phyloP scores from a whole-genome alignment of 2,329 filamentous ascomycete genomes.

The Aspergillus sp. region DNA sequence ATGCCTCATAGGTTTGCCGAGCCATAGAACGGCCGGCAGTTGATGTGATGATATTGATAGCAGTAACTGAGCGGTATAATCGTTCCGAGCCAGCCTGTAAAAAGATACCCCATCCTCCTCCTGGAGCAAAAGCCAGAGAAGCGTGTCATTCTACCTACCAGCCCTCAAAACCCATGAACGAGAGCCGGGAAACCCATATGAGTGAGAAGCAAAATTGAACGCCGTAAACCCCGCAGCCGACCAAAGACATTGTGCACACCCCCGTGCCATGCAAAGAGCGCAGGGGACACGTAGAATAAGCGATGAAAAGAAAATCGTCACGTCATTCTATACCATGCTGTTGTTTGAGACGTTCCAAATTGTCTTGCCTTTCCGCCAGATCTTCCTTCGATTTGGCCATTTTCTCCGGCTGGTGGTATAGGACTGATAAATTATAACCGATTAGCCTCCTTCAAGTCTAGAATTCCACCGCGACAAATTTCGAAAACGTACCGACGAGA shows the following conservation, averaged over 20 bases:
- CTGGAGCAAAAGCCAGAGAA: constrained; percentile 15
- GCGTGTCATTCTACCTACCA: constrained; percentile 27
- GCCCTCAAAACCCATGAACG: constrained; percentile 28
- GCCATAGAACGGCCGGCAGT: constrained; percentile 19
- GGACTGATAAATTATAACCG: constrained; percentile 44
- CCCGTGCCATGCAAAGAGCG: constrained; percentile 25
- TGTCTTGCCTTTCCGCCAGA: constrained; percentile 88
- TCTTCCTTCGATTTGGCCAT: constrained; percentile 88
- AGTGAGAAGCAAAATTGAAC: constrained; percentile 29
- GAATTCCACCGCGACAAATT: background rate
- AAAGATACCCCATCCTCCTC: constrained; percentile 23
- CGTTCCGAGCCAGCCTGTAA: constrained; percentile 17
- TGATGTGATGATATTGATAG: constrained; percentile 25
- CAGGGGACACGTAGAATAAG: constrained; percentile 33
- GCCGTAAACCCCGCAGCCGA: constrained; percentile 42
- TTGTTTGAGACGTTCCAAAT: constrained; percentile 96
- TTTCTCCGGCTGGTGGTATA: constrained; percentile 77
- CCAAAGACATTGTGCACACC: constrained; percentile 32
- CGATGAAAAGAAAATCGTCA: constrained; percentile 27
- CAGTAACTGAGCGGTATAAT: constrained; percentile 19
- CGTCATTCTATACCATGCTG: constrained; percentile 97
- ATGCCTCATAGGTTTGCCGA: constrained; percentile 18
- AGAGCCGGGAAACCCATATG: constrained; percentile 34
- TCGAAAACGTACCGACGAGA: constrained; percentile 77
- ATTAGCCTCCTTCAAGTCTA: constrained; percentile 4